These are phyloP conservation scores for Paspalum vaginatum DNA, from an alignment of 176 grass and related monocot species.

Conservation along the genomic window DNA sequence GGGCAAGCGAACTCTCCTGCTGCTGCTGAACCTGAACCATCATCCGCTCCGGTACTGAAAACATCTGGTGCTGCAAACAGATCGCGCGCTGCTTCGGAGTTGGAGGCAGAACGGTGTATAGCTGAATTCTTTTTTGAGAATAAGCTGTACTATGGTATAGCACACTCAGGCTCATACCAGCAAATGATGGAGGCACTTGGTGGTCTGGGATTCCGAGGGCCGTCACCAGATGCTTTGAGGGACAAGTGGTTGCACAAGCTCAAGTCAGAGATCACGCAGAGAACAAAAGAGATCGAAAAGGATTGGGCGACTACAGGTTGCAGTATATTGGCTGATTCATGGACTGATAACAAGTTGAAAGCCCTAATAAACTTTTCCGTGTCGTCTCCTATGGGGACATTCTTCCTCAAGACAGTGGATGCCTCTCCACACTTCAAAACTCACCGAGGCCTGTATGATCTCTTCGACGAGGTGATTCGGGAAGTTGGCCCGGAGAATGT, in stretches of 20 bases:
- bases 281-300: conserved; percentile 80
- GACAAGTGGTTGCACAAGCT: conserved; percentile 78
- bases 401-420: conserved; percentile 91
- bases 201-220: conserved; percentile 73
- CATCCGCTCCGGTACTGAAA: conserved; percentile 29
- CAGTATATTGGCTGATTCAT: conserved; percentile 86
- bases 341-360: conserved; percentile 90
- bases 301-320: conserved; percentile 92
- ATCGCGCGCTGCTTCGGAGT: conserved; percentile 8
- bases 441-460: conserved; percentile 71
- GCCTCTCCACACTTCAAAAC: conserved; percentile 79
- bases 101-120: conserved; percentile 74
- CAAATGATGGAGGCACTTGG: conserved; percentile 80
- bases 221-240: conserved; percentile 61
- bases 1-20: conserved; percentile 32
- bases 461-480: conserved; percentile 94
- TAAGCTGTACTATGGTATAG: conserved; percentile 82
- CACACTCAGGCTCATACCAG: conserved; percentile 65
- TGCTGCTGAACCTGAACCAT: conserved; percentile 34
- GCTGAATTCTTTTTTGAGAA: conserved; percentile 99
- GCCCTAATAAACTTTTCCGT: conserved; percentile 84
- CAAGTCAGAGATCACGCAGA: conserved; percentile 68
- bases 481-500: conserved; percentile 91
- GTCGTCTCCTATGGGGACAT: conserved; percentile 78
- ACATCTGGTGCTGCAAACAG: conserved; percentile 25